These are phyloP conservation scores for Mycena filopes DNA, from an alignment of 768 basidiomycete species.

Conservation along the genomic window DNA sequence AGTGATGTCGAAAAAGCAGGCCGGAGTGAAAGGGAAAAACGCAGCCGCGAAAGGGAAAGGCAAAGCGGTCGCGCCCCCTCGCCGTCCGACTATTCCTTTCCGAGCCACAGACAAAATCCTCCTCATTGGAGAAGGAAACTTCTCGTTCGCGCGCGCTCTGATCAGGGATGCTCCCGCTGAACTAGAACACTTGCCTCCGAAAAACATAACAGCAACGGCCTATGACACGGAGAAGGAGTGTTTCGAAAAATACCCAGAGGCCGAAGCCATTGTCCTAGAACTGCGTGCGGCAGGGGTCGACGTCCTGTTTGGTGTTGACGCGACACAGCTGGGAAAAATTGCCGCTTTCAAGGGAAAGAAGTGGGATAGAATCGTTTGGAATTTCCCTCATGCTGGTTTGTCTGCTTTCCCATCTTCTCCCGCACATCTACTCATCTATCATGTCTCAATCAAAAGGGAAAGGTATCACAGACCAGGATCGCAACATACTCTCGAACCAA, in stretches of 20 bases:
- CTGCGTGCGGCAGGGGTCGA: slow-evolving; percentile 70
- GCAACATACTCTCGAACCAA: slow-evolving; percentile 93
- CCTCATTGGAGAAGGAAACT: slow-evolving; percentile 94
- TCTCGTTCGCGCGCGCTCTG: slow-evolving; percentile 88
- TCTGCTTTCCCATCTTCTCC: neutral
- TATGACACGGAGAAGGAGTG: slow-evolving; percentile 85
- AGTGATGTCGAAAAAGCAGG: slow-evolving; percentile 53
- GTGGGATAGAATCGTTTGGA: slow-evolving; percentile 90
- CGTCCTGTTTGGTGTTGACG: slow-evolving; percentile 87
- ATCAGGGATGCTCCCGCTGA: slow-evolving; percentile 57
- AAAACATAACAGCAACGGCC: slow-evolving; percentile 85
- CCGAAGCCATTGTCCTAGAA: slow-evolving; percentile 63
- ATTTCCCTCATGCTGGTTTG: slow-evolving; percentile 95
- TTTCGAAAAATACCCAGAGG: slow-evolving; percentile 85
- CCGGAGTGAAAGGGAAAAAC: slow-evolving; percentile 33
- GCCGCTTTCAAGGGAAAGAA: slow-evolving; percentile 65
- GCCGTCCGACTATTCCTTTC: slow-evolving; percentile 72
- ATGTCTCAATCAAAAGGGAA: slow-evolving; percentile 60
- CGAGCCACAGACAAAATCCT: slow-evolving; percentile 71
- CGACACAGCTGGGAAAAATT: slow-evolving; percentile 74
- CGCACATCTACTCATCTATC: neutral
- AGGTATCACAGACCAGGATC: slow-evolving; percentile 92
- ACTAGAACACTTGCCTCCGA: slow-evolving; percentile 64
- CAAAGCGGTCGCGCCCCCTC: slow-evolving; percentile 34
- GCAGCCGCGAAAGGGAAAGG: slow-evolving; percentile 50